phyloP scores from a whole-genome alignment of 2,329 filamentous ascomycete genomes.

The Cladosporium halotolerans region DNA sequence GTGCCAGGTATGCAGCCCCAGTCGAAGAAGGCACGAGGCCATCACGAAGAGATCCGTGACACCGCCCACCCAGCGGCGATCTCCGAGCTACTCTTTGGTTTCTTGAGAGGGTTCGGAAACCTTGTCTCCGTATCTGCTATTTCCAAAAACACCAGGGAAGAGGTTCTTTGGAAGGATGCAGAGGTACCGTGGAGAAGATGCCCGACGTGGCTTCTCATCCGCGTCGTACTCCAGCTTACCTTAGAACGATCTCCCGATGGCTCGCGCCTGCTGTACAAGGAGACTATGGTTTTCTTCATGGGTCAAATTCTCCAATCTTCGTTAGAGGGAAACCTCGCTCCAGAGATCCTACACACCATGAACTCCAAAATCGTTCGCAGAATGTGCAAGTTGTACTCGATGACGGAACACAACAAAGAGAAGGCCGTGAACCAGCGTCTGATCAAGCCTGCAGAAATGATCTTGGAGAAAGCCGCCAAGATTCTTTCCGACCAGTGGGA shows the following conservation, averaged over 20 bases:
- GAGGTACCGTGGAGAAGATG: constrained; percentile 56
- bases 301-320: constrained; percentile 42
- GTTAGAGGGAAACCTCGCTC: background rate
- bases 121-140: constrained; percentile 34
- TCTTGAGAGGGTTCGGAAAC: constrained; percentile 51
- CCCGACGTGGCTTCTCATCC: constrained; percentile 56
- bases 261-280: constrained; percentile 23
- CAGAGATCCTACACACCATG: background rate
- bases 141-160: constrained; percentile 25
- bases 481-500: background rate
- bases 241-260: constrained; percentile 34
- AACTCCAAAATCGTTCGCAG: background rate
- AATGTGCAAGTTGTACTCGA: background rate
- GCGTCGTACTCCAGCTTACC: constrained; percentile 51
- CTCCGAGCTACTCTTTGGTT: constrained; percentile 52
- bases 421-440: background rate
- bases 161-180: constrained; percentile 16
- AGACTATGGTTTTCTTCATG: constrained; percentile 40
- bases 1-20: constrained; percentile 17
- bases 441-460: background rate
- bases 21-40: constrained; percentile 48
- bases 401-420: background rate
- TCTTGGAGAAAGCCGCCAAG: background rate
- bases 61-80: constrained; percentile 53
- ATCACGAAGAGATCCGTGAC: constrained; percentile 54